Base-by-base conservation (phyloP, 352 stramenopile genomes). In the Pythium inflatum region DNA sequence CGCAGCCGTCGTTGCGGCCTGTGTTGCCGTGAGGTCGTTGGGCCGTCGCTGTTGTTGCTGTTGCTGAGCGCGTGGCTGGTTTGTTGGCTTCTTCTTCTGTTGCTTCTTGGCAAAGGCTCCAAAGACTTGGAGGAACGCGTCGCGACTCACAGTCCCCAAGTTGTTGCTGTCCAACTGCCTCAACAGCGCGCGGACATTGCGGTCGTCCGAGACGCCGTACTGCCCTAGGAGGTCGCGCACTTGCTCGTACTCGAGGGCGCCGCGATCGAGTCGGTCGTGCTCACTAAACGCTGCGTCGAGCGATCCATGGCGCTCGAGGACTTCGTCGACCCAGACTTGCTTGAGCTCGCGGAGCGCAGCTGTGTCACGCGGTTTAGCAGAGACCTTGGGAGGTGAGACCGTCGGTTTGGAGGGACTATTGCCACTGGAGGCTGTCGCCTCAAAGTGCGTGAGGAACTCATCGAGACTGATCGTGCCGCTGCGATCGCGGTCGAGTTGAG, bases 71-170 rank as follows among this genome's bases (percentile, higher is more conserved):
- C 43, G 31, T 33, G 24, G 28, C 59, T 68, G 27, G n/a, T 14
- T 50, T 45, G n/a, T 7, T 28, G 31, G 36, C 9, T 16, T 7
- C 18, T 49, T 46, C 46, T n/a, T n/a, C n/a, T n/a, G n/a, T n/a
- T n/a, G n/a, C n/a, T n/a, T 81, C 34, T 14, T 70, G 59, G 51
- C 12, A 27, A 57, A 13, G 75, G 62, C 6, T 66, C 73, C 18
- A 82, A 92, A 92, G 6, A 86, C 76, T 6, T 73, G 74, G 11
- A 88, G 55, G 50, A 92, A 92, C 41, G 88, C 82, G 8, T 83
- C 60, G 1, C 88, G 58, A 25, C 83, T 79, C 31, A 91, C 70
- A 36, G 74, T 69, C 0, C 82, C 79, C 0, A 82, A 90, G 22
- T 79, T 71, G 54, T 91, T 74, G 20, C 65, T 54, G 45, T 91